Base-by-base conservation (phyloP, 192 early-diverging fungal species). In the Entomortierella lignicola region DNA sequence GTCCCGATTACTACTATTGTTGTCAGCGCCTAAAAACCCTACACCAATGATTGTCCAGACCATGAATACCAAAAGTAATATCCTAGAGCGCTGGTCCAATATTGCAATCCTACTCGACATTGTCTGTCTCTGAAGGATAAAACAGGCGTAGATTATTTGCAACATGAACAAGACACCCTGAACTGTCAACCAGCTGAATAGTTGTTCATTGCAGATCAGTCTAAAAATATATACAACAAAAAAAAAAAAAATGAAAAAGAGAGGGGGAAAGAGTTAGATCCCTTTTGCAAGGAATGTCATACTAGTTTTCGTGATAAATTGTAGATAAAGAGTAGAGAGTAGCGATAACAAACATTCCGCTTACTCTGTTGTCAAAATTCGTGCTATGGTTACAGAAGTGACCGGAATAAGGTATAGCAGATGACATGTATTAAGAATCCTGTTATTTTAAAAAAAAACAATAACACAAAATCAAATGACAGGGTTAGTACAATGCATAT, bases 1-100 rank as follows among this genome's bases (percentile, higher is more conserved):
- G 13, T 62, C 73, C 37, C 63, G 60, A 11, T 31, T 55, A 44
- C 25, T 39, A 11, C 42, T 55, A 44, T 25, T 39, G n/a, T 17
- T 37, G 30, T 65, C 58, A 17, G 66, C 57, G 0, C 71, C 73
- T 34, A 82, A 43, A 34, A 82, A 71, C 2, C 72, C 81, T 8
- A 66, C 73, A 26, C 81, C 81, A 34, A 82, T 62, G 48, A 77
- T 25, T 13, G 81, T 67, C 81, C 81, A 82, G 30, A 73, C 50
- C 67, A 75, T 66, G 52, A 61, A 77, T 0, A 77, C 42, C 8
- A 71, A 41, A 8, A 82, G 20, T 47, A 82, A 32, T 0, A 82
- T 54, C 37, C 72, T 63, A 17, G 69, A 42, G 23, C 72, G 63
- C 25, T 72, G 69, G 18, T 72, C 79, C 42, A 70, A 11, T 25